Percentiles rank a stretch among this genome's conserved stretches.
Conservation (phyloP, 2,329 filamentous ascomycete genomes). For the Parasarocladium wereldwijsianum region DNA sequence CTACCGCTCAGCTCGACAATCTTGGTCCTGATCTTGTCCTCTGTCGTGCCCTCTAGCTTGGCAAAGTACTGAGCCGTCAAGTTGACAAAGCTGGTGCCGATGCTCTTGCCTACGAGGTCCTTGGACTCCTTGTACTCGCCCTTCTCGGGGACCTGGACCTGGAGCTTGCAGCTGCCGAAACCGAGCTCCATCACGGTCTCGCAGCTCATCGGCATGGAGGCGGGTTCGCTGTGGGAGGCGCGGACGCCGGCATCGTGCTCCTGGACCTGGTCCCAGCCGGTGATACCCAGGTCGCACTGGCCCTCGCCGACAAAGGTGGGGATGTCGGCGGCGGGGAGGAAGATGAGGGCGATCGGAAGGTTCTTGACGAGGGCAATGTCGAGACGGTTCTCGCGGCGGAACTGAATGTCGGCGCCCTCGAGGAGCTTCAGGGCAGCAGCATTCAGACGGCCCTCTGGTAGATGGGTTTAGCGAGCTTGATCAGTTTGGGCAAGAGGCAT, state of each 20-base stretch:
- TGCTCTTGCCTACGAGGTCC: conserved; percentile 79
- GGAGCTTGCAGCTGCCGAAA: conserved; percentile 82
- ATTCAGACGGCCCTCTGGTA: conserved; percentile 78
- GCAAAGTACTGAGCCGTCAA: conserved; percentile 75
- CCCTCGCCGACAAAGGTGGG: conserved; percentile 95
- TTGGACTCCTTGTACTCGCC: conserved; percentile 54
- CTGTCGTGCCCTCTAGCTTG: conserved; percentile 48
- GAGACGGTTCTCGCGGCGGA: conserved; percentile 83
- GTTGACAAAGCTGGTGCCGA: conserved; percentile 89
- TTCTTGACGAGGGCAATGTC: conserved; percentile 98
- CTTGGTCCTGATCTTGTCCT: conserved; percentile 57
- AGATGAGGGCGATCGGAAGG: conserved; percentile 79
- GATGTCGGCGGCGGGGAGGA: conserved; percentile 93
- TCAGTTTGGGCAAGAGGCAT: neutral
- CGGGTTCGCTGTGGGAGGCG: conserved; percentile 29
- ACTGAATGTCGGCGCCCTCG: conserved; percentile 88
- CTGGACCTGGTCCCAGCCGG: conserved; percentile 79
- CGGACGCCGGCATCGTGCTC: conserved; percentile 64
- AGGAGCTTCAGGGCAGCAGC: conserved; percentile 80
- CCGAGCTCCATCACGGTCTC: conserved; percentile 81
- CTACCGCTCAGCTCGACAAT: conserved; percentile 92
- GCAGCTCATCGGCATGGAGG: conserved; percentile 42
- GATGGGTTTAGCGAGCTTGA: conserved; percentile 2
- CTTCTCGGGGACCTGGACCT: conserved; percentile 92
- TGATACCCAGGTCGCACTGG: conserved; percentile 86